Evolutionary conservation across 805 yeast genomes (phyloP).

Genomic region (Cyberlindnera nakhonratchasimensis): DNA sequence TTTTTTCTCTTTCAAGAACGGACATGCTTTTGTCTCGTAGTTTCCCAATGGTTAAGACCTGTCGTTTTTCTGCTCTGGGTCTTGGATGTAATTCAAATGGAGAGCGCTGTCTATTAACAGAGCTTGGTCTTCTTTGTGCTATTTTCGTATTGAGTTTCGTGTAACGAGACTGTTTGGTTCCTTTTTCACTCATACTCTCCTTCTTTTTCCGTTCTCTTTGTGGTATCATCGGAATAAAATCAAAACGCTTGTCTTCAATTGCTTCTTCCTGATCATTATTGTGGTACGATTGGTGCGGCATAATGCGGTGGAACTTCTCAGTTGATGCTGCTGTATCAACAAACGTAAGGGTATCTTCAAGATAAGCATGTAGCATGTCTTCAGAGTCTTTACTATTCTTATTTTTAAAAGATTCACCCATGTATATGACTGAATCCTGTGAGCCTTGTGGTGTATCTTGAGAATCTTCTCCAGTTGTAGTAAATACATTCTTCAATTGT

Average conservation of each 20-base stretch:
- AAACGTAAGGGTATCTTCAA: neutral
- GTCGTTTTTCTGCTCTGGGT: neutral
- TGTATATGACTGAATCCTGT: neutral
- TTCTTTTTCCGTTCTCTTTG: constrained; percentile 2
- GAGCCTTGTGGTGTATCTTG: constrained; percentile 5
- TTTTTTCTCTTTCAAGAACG: neutral
- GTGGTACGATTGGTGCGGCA: neutral
- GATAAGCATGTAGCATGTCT: neutral
- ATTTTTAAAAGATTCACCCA: neutral
- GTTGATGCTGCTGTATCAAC: neutral
- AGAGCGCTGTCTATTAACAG: neutral
- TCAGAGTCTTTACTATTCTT: neutral
- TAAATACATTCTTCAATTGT: constrained; percentile 2
- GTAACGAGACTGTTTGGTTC: too few species aligned
- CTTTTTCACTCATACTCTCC: too few species aligned
- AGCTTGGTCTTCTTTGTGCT: neutral
- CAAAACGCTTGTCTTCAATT: constrained; percentile 11
- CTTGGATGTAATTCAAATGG: neutral
- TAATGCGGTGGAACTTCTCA: neutral
- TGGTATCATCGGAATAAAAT: constrained; percentile 15
- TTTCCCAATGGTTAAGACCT: neutral
- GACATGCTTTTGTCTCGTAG: neutral
- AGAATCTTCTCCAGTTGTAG: constrained; percentile 15
- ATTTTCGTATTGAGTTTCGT: neutral
- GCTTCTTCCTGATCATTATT: constrained; percentile 7